Conservation (phyloP, 164 flowering plant genomes). For the Echeveria elegans region DNA sequence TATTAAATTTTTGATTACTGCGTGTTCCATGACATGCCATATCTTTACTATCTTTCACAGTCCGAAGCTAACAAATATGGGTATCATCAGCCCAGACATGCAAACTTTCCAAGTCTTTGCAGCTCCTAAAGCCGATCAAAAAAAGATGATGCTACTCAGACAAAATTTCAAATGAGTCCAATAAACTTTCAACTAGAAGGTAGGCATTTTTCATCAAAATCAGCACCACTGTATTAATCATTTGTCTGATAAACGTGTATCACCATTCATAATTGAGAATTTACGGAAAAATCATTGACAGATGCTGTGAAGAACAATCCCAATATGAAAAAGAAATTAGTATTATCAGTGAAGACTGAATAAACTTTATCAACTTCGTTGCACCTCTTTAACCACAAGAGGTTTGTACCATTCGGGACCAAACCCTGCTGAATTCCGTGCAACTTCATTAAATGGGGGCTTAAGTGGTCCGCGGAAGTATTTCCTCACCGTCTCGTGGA, state of each 20-base stretch:
- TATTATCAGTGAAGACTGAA: too few relatives aligned
- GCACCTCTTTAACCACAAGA: constrained; percentile 48
- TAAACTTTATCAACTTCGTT: constrained; percentile 9
- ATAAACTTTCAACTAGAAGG: not conserved
- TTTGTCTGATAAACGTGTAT: not conserved
- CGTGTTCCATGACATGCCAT: too few relatives aligned
- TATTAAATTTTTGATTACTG: too few relatives aligned
- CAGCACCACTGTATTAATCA: not conserved
- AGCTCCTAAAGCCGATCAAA: not conserved
- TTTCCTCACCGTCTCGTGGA: constrained; percentile 56
- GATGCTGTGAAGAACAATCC: too few relatives aligned
- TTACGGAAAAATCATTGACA: too few relatives aligned
- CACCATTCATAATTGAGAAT: too few relatives aligned
- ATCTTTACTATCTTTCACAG: too few relatives aligned
- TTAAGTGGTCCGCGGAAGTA: constrained; percentile 82
- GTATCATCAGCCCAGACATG: too few relatives aligned
- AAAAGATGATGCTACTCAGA: not conserved
- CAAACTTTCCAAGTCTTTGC: too few relatives aligned
- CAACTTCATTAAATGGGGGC: constrained; percentile 81
- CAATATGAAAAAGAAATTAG: too few relatives aligned
- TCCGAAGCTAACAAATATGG: too few relatives aligned
- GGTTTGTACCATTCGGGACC: constrained; percentile 88
- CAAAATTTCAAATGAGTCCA: not conserved
- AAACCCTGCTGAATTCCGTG: constrained; percentile 88
- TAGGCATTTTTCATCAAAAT: not conserved